Evolutionary conservation across 768 basidiomycete genomes (phyloP), one percentile per base, ranked within the genome.

Genomic region (Suillus luteus): DNA sequence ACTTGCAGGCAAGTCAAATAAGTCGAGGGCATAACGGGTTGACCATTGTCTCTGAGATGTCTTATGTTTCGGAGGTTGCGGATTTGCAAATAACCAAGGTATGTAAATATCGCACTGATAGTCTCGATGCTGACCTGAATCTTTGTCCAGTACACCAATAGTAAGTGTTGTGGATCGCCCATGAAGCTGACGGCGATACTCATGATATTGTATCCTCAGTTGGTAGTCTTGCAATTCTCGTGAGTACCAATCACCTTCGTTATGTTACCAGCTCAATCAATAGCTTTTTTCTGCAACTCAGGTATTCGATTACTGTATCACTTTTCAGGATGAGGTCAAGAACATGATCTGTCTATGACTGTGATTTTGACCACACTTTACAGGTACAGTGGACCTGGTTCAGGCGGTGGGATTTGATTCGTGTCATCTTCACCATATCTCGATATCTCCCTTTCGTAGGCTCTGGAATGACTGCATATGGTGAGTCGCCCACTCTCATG

Each of bases 391-490:
- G 61, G 64, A 58, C 70, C 2, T 71, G 69, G 70, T 59, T 64
- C 5, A 64, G 66, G n/a, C 44, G 15, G 15, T 71, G 70, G 69
- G 62, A 64, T 41, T 35, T 14, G 5, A 68, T 69, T 1, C 66
- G 66, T n/a, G 10, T 60, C 33, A 5, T 68, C 41, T 71, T 72
- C 41, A 68, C 54, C 15, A 17, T 60, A 11, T 72, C 70, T 17
- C 68, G 69, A 35, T 71, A 72, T 60, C 37, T 72, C 11, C 69
- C 70, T 4, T 70, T 68, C 24, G 40, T 48, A 3, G 69, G 66
- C 8, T 11, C 22, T 41, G 65, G 24, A 9, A 15, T 72, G 49
- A 63, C 65, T 33, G 59, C 51, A 31, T 66, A 68, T 44, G 51
- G 70, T 71, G 43, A 60, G 69, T 43, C 15, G 33, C 17, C 33